A percentile compares a stretch with the other conserved stretches of the same genome.
These are phyloP conservation scores for Cercospora sesami DNA, from an alignment of 2,329 filamentous ascomycete species.

Conservation along the genomic window DNA sequence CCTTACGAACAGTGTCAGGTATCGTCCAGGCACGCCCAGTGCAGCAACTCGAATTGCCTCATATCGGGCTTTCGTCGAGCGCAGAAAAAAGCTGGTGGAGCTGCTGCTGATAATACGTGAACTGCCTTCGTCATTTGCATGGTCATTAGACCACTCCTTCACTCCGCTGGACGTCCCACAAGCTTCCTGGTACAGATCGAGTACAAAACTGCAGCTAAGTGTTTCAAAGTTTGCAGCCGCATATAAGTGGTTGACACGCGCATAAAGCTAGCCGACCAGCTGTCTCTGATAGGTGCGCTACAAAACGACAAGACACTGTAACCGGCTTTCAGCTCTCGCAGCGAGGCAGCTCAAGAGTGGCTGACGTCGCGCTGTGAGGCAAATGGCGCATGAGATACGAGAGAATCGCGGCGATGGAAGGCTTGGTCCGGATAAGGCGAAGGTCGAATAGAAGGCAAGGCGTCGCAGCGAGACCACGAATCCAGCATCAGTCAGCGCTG, in stretches of 20 bases:
- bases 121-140: too few species aligned
- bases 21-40: neutral
- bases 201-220: constrained; percentile 18
- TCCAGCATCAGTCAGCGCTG: neutral
- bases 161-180: neutral
- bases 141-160: neutral
- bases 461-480: neutral
- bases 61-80: neutral
- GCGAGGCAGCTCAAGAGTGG: neutral
- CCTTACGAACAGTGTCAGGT: neutral
- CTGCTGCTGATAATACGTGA: neutral
- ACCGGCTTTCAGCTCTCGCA: constrained; percentile 3
- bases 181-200: constrained; percentile 16
- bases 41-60: neutral
- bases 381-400: neutral
- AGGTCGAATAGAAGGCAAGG: neutral
- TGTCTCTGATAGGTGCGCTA: constrained; percentile 8
- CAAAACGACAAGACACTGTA: neutral
- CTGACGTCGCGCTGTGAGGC: neutral
- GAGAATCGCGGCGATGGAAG: neutral
- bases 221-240: constrained; percentile 20
- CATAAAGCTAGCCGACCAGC: constrained; percentile 14
- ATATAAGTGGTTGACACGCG: constrained; percentile 15
- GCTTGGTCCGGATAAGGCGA: neutral
- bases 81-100: neutral